Evolutionary conservation across 768 basidiomycete genomes (phyloP).

Genomic region (Dioszegia aurantiaca): DNA sequence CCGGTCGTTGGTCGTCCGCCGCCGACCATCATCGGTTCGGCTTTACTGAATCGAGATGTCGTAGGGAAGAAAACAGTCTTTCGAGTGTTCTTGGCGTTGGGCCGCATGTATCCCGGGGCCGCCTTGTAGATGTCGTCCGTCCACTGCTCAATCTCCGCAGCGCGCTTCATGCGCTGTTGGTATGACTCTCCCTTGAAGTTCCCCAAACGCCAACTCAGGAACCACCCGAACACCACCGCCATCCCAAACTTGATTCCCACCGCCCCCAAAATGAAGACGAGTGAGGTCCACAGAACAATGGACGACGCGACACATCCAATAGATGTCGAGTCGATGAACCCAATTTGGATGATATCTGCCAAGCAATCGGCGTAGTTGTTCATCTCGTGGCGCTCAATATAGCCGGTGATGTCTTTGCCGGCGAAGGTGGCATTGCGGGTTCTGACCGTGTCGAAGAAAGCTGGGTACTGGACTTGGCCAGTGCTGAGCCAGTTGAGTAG

Average conservation of each 20-base stretch:
- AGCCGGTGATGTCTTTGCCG: slow-evolving; percentile 83
- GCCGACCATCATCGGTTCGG: slow-evolving; percentile 61
- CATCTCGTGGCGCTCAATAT: slow-evolving; percentile 69
- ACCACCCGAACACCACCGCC: slow-evolving; percentile 98
- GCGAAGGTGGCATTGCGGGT: slow-evolving; percentile 68
- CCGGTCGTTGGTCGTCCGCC: slow-evolving; percentile 48
- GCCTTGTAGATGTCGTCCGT: slow-evolving; percentile 90
- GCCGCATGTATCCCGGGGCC: slow-evolving; percentile 84
- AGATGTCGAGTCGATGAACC: slow-evolving; percentile 88
- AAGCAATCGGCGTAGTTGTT: slow-evolving; percentile 72
- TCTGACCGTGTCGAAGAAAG: slow-evolving; percentile 75
- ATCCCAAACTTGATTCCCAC: slow-evolving; percentile 91
- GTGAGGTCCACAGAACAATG: slow-evolving; percentile 89
- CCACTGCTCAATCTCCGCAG: slow-evolving; percentile 92
- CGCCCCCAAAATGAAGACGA: slow-evolving; percentile 95
- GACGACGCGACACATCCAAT: slow-evolving; percentile 95
- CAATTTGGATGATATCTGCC: slow-evolving; percentile 78
- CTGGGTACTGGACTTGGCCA: slow-evolving; percentile 76
- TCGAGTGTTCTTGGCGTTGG: slow-evolving; percentile 62
- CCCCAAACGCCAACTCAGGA: slow-evolving; percentile 92
- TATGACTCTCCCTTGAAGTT: slow-evolving; percentile 91
- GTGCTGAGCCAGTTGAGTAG: slow-evolving; percentile 80
- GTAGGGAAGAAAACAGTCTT: slow-evolving; percentile 56
- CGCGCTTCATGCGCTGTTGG: slow-evolving; percentile 82
- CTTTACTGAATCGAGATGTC: slow-evolving; percentile 62